These are phyloP conservation scores for Fusarium succisae DNA, from an alignment of 2,329 filamentous ascomycete species.

Conservation along the genomic window DNA sequence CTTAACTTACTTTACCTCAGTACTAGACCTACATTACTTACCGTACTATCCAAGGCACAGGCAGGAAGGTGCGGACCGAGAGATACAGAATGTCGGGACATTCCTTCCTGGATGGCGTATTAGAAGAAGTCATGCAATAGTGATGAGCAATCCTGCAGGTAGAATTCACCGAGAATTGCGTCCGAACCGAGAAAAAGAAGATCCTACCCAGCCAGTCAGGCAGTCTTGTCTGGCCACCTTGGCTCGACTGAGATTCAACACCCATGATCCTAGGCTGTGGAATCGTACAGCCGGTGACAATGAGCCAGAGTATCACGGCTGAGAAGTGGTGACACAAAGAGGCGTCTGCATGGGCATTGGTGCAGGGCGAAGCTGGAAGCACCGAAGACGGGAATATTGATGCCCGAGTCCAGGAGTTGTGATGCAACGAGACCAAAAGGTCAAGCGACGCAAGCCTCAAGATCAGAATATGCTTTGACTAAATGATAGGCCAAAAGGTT, in stretches of 20 bases:
- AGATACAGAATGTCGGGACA: neutral
- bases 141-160: neutral
- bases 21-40: neutral
- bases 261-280: neutral
- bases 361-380: neutral
- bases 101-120: constrained; percentile 6
- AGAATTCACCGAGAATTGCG: constrained; percentile 1
- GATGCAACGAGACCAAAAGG: constrained; percentile 1
- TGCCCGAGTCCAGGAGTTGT: neutral
- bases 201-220: neutral
- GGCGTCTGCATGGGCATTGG: constrained; percentile 9
- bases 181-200: neutral
- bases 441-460: neutral
- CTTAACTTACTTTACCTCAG: neutral
- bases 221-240: constrained; percentile 5
- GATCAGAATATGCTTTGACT: neutral
- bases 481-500: neutral
- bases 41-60: neutral
- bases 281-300: constrained; percentile 14
- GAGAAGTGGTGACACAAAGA: constrained; percentile 25
- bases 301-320: constrained; percentile 20
- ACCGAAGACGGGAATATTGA: neutral
- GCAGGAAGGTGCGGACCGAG: neutral
- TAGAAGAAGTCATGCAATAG: neutral
- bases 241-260: neutral